Evolutionary conservation across 257 asterid genomes (phyloP).

Genomic region (Solanum neorickii): DNA sequence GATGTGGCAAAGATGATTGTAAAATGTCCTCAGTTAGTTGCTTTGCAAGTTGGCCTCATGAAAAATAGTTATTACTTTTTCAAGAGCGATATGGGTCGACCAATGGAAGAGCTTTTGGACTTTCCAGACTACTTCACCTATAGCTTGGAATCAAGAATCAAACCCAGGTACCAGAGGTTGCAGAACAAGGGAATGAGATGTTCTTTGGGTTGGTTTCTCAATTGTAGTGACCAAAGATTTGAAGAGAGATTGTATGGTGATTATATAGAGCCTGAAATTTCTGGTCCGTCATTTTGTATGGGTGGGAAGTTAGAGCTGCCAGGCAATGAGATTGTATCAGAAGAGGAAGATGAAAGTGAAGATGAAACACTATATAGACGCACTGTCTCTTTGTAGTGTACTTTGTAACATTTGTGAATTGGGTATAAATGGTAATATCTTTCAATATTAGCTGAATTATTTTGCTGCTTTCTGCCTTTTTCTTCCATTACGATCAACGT

Average conservation of each 20-base stretch:
- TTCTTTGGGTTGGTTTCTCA: slow-evolving; percentile 85
- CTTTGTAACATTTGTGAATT: background rate
- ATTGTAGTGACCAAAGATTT: slow-evolving; percentile 88
- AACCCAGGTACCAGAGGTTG: slow-evolving; percentile 69
- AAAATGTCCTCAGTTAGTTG: slow-evolving; percentile 79
- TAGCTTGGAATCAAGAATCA: slow-evolving; percentile 76
- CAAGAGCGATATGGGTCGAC: slow-evolving; percentile 77
- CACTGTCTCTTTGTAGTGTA: slow-evolving; percentile 59
- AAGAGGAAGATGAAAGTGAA: slow-evolving; percentile 85
- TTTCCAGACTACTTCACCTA: slow-evolving; percentile 89
- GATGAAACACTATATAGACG: slow-evolving; percentile 78
- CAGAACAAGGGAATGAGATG: slow-evolving; percentile 67
- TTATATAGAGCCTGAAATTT: slow-evolving; percentile 67
- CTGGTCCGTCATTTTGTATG: slow-evolving; percentile 67
- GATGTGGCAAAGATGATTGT: slow-evolving; percentile 75
- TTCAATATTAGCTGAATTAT: background rate
- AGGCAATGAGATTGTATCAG: slow-evolving; percentile 46
- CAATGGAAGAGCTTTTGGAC: slow-evolving; percentile 60
- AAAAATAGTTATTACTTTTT: slow-evolving; percentile 73
- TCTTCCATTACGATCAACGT: background rate
- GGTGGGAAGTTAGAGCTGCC: slow-evolving; percentile 85
- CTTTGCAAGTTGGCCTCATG: slow-evolving; percentile 74
- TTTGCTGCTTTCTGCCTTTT: background rate
- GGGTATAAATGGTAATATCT: background rate
- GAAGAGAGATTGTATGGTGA: slow-evolving; percentile 78